Conservation (phyloP, 2,329 filamentous ascomycete genomes). For the Lanzia echinophila region DNA sequence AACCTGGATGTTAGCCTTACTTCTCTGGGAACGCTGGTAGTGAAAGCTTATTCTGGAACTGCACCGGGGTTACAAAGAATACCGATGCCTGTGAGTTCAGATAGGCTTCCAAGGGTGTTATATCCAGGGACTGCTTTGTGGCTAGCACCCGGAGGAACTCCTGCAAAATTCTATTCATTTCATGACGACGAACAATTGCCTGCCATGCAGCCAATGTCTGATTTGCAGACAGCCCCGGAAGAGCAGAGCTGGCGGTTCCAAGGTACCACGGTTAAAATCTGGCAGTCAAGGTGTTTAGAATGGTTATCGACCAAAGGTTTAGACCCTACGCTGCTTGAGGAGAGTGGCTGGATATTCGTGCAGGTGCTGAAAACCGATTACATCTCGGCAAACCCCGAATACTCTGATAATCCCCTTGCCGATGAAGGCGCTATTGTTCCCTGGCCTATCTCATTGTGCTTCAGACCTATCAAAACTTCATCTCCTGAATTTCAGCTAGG, state of each 20-base stretch:
- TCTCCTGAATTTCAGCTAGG: slow-evolving; percentile 7
- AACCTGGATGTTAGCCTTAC: slow-evolving; percentile 29
- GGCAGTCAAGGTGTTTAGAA: slow-evolving; percentile 29
- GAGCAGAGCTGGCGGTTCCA: slow-evolving; percentile 16
- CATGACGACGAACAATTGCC: slow-evolving; percentile 20
- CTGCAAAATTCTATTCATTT: slow-evolving; percentile 25
- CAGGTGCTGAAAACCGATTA: slow-evolving; percentile 23
- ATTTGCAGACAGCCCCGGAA: slow-evolving; percentile 15
- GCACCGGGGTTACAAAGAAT: slow-evolving; percentile 23
- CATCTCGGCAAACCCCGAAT: slow-evolving; percentile 21
- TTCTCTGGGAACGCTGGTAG: slow-evolving; percentile 27
- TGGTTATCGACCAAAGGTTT: slow-evolving; percentile 29
- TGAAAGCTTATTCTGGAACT: slow-evolving; percentile 27
- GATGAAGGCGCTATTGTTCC: slow-evolving; percentile 27
- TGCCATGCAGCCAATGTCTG: slow-evolving; percentile 14
- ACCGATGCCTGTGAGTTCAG: slow-evolving; percentile 1
- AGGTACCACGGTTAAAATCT: slow-evolving; percentile 22
- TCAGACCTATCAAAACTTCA: slow-evolving; percentile 18
- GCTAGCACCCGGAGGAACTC: slow-evolving; percentile 29
- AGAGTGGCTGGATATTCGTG: slow-evolving; percentile 30
- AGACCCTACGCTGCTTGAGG: slow-evolving; percentile 22
- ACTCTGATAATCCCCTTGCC: slow-evolving; percentile 16
- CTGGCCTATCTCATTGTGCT: slow-evolving; percentile 31
- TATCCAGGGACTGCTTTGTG: slow-evolving; percentile 23
- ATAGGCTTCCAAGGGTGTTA: slow-evolving; percentile 9